phyloP scores from a whole-genome alignment of 2,329 filamentous ascomycete species.

The Apiospora koreana region DNA sequence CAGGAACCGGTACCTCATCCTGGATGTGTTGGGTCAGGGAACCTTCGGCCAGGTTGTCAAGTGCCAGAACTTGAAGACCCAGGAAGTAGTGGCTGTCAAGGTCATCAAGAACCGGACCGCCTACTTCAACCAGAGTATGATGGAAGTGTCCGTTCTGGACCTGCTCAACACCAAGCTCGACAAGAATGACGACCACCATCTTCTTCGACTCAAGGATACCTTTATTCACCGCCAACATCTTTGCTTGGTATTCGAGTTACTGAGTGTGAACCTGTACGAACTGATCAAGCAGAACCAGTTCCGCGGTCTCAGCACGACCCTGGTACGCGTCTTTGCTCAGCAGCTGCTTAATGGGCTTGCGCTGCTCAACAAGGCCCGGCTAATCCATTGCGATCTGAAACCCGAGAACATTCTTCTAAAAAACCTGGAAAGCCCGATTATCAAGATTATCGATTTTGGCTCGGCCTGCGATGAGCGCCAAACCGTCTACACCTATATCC shows the following conservation, averaged over 20 bases:
- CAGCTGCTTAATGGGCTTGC: conserved; percentile 92
- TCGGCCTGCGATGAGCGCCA: conserved; percentile 98
- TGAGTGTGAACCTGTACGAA: conserved; percentile 97
- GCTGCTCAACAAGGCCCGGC: conserved; percentile 88
- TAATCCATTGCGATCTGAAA: conserved; percentile 98
- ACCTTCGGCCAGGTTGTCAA: conserved; percentile 99
- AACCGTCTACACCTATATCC: conserved; percentile 98
- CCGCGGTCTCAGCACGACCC: conserved; percentile 91
- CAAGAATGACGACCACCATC: conserved; percentile 98
- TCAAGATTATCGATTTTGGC: conserved; percentile 99
- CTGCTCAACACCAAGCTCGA: conserved; percentile 97
- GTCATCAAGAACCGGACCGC: conserved; percentile 99
- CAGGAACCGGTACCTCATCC: conserved; percentile 92
- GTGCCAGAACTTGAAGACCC: conserved; percentile 96
- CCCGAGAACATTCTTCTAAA: conserved; percentile 97
- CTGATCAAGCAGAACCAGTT: conserved; percentile 99
- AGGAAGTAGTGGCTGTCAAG: conserved; percentile 98
- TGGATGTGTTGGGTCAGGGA: conserved; percentile 94
- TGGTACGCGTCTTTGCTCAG: conserved; percentile 96
- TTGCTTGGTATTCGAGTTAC: conserved; percentile 91
- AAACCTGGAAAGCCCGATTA: conserved; percentile 97
- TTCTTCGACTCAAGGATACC: conserved; percentile 92
- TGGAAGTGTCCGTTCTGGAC: conserved; percentile 98
- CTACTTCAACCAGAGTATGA: conserved; percentile 99
- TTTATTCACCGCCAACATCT: conserved; percentile 98